Evolutionary conservation across 108 stramenopile species (phyloP).

Genomic region (Stephanodiscus minutulus): DNA sequence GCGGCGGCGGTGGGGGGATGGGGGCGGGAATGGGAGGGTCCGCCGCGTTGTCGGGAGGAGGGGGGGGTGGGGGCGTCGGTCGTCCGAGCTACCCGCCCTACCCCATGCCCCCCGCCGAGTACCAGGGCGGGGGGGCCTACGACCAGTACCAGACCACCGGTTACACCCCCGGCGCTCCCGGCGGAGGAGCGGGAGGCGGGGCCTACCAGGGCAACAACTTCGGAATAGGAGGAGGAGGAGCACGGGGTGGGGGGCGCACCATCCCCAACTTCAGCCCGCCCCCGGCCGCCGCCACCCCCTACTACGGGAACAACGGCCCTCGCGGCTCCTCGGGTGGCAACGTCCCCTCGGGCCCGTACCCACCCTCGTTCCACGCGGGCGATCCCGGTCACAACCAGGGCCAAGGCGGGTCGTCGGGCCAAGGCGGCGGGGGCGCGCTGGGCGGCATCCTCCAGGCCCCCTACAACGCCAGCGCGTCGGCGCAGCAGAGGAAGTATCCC

Average conservation of each 20-base stretch:
- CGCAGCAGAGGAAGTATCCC: conserved; percentile 45
- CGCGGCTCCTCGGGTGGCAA: conserved; percentile 5
- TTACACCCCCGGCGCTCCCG: not conserved
- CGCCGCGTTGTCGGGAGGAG: not conserved
- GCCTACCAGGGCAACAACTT: not conserved
- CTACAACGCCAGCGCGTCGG: conserved; percentile 31
- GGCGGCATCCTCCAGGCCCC: conserved; percentile 28
- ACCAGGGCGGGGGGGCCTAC: conserved; percentile 5
- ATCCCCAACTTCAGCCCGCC: conserved; percentile 19
- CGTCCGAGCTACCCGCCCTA: conserved; percentile 12
- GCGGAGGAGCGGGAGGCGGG: not conserved
- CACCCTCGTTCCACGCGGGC: conserved; percentile 33
- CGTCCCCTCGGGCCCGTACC: conserved; percentile 35
- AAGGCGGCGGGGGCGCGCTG: conserved; percentile 18
- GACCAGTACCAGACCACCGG: not conserved
- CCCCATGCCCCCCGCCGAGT: conserved; percentile 14
- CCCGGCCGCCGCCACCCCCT: conserved; percentile 4
- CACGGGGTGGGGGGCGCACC: not conserved
- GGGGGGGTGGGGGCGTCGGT: not conserved
- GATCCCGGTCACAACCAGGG: conserved; percentile 7
- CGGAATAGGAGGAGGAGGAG: not conserved
- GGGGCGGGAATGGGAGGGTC: not conserved
- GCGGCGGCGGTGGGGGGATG: conserved; percentile 5
- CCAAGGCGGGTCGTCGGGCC: conserved; percentile 4
- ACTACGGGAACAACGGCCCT: conserved; percentile 5